phyloP scores from a whole-genome alignment of 2,329 filamentous ascomycete genomes.

The Westerdykella ornata region DNA sequence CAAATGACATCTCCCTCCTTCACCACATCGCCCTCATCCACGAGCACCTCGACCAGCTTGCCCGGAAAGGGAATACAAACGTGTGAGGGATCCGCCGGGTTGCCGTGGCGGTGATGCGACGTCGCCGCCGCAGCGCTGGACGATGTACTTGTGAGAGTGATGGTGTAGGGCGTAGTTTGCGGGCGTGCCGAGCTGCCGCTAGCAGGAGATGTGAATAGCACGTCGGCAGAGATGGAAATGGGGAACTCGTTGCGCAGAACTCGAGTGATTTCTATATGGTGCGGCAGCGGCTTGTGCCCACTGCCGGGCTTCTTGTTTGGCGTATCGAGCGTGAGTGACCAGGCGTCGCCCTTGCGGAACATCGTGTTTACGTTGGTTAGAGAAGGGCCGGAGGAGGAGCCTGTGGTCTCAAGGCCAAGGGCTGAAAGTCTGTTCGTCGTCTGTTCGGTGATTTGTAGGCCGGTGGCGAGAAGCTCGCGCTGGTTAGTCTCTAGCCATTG shows the following conservation, averaged over 20 bases:
- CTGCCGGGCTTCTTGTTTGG: slow-evolving; percentile 9
- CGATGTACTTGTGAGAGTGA: slow-evolving; percentile 42
- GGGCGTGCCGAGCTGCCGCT: slow-evolving; percentile 19
- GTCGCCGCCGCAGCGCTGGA: slow-evolving; percentile 37
- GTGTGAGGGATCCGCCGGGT: slow-evolving; percentile 46
- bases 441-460: slow-evolving; percentile 5
- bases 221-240: slow-evolving; percentile 45
- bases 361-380: slow-evolving; percentile 35
- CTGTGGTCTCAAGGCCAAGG: not conserved
- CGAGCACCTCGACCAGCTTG: slow-evolving; percentile 53
- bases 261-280: slow-evolving; percentile 50
- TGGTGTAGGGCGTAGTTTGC: slow-evolving; percentile 39
- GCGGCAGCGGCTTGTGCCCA: slow-evolving; percentile 22
- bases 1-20: slow-evolving; percentile 49
- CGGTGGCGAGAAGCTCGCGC: slow-evolving; percentile 32
- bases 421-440: not conserved
- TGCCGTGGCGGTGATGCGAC: slow-evolving; percentile 44
- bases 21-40: slow-evolving; percentile 50
- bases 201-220: slow-evolving; percentile 42
- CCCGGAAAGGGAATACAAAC: slow-evolving; percentile 53
- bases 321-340: slow-evolving; percentile 47
- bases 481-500: slow-evolving; percentile 53
- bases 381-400: slow-evolving; percentile 4
- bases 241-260: slow-evolving; percentile 58
- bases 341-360: slow-evolving; percentile 55